A percentile compares a stretch with the other conserved stretches of the same genome.
These are phyloP conservation scores for Chrysoporthe cubensis DNA, from an alignment of 2,329 filamentous ascomycete genomes.

Conservation along the genomic window DNA sequence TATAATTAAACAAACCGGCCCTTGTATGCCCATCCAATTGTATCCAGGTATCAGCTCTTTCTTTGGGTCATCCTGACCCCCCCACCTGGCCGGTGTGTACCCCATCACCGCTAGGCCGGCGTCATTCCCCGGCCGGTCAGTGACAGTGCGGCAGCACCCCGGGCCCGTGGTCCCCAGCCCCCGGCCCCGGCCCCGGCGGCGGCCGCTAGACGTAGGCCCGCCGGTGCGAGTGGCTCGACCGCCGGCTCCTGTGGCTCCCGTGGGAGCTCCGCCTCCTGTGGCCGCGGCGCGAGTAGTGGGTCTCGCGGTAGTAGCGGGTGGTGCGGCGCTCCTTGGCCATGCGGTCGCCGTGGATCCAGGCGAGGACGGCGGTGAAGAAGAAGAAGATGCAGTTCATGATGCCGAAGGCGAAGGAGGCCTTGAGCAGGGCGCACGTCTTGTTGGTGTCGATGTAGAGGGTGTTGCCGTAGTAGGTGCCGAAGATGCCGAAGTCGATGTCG, in stretches of 20 bases:
- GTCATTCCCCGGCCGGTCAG: neutral
- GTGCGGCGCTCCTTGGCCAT: constrained; percentile 40
- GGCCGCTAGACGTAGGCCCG: constrained; percentile 52
- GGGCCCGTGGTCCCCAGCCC: neutral
- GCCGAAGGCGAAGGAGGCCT: constrained; percentile 84
- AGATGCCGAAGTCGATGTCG: constrained; percentile 63
- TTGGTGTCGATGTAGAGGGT: constrained; percentile 60
- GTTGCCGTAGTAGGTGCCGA: constrained; percentile 59
- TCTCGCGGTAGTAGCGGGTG: constrained; percentile 47
- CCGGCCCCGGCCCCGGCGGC: neutral
- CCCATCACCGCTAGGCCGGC: neutral
- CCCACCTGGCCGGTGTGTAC: neutral
- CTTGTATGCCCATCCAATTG: neutral
- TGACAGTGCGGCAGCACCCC: neutral
- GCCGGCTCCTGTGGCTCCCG: constrained; percentile 45
- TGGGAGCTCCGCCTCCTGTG: constrained; percentile 48
- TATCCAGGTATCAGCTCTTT: neutral
- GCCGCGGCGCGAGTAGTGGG: constrained; percentile 51
- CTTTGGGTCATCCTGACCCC: neutral
- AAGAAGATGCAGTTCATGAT: constrained; percentile 90
- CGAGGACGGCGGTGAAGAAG: constrained; percentile 74
- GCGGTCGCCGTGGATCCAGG: constrained; percentile 59
- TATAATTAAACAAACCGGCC: too few species aligned
- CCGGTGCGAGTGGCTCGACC: constrained; percentile 52
- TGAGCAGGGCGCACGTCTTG: constrained; percentile 90